Conservation (phyloP, 176 grass and related monocot genomes). For the Avena atlantica region DNA sequence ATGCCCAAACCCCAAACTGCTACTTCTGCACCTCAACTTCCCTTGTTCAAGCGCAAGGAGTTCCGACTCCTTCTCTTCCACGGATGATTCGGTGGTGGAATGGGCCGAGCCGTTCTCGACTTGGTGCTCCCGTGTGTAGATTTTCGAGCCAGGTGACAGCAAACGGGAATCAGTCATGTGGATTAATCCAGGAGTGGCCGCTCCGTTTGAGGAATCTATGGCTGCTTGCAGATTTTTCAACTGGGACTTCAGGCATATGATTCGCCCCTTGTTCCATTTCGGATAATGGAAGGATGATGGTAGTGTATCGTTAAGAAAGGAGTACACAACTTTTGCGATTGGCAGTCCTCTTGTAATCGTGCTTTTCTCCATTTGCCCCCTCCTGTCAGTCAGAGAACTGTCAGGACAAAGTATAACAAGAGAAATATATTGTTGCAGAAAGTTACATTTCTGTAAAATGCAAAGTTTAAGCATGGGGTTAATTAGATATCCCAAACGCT, state of each 20-base stretch:
- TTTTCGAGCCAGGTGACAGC: conserved; percentile 52
- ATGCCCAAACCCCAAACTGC: conserved; percentile 31
- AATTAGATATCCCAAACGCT: too few species aligned
- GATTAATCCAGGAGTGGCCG: conserved; percentile 54
- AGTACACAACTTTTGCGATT: conserved; percentile 71
- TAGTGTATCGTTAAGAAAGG: conserved; percentile 74
- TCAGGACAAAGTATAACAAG: conserved; percentile 34
- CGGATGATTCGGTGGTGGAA: conserved; percentile 8
- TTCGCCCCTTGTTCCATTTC: conserved; percentile 89
- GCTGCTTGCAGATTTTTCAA: conserved; percentile 72
- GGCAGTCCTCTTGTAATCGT: conserved; percentile 69
- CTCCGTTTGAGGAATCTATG: conserved; percentile 51
- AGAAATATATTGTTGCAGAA: background rate
- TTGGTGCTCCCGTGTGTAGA: conserved; percentile 53
- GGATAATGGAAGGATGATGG: conserved; percentile 83
- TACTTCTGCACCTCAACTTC: conserved; percentile 2
- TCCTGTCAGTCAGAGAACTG: conserved; percentile 53
- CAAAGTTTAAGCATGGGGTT: background rate
- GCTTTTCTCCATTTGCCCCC: conserved; percentile 93
- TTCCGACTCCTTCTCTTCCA: conserved; percentile 68
- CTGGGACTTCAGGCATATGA: conserved; percentile 78
- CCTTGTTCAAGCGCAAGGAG: conserved; percentile 58
- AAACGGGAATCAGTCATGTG: conserved; percentile 51
- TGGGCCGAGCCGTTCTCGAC: conserved; percentile 24
- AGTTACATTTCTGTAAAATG: conserved; percentile 4